Conservation (phyloP, 805 yeast genomes). For the Komagataella ulmi region DNA sequence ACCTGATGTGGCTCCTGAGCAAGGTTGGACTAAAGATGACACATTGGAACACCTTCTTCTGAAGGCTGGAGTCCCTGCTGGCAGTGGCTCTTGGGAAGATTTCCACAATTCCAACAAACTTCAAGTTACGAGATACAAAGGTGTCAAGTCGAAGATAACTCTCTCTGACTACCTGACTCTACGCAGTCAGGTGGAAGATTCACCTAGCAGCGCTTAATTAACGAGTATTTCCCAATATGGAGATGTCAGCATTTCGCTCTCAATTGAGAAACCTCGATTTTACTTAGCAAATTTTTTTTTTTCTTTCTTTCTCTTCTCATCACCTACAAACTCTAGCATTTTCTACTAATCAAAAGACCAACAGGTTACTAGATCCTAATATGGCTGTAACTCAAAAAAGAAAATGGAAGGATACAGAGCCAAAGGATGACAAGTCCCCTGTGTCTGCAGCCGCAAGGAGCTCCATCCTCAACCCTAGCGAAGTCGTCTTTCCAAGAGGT, state of each 20-base stretch:
- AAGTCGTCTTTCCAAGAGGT: conserved; percentile 85
- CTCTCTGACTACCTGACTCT: conserved; percentile 24
- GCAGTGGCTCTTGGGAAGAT: conserved; percentile 14
- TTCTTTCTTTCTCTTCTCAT: conserved; percentile 2
- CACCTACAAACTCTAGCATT: conserved; percentile 3
- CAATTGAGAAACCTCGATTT: background rate
- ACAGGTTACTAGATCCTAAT: background rate
- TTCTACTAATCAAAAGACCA: background rate
- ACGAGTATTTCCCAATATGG: background rate
- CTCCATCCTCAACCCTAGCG: conserved; percentile 15
- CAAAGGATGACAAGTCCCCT: background rate
- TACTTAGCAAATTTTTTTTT: conserved; percentile 1
- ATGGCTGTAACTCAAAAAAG: conserved; percentile 24
- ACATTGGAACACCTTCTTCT: conserved; percentile 59
- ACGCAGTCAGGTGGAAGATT: conserved; percentile 3
- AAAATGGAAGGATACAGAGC: conserved; percentile 21
- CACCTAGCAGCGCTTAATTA: background rate
- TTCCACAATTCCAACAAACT: conserved; percentile 15
- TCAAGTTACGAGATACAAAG: conserved; percentile 42
- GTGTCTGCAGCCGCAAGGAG: conserved; percentile 5
- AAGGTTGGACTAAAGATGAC: conserved; percentile 63
- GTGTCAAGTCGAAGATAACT: conserved; percentile 28
- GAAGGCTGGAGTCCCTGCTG: conserved; percentile 46
- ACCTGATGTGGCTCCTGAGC: conserved; percentile 85
- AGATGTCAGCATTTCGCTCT: background rate